Percentiles rank a stretch among this genome's conserved stretches.
phyloP scores from a whole-genome alignment of 2,329 filamentous ascomycete genomes.

The Alternaria hordeiaustralica region DNA sequence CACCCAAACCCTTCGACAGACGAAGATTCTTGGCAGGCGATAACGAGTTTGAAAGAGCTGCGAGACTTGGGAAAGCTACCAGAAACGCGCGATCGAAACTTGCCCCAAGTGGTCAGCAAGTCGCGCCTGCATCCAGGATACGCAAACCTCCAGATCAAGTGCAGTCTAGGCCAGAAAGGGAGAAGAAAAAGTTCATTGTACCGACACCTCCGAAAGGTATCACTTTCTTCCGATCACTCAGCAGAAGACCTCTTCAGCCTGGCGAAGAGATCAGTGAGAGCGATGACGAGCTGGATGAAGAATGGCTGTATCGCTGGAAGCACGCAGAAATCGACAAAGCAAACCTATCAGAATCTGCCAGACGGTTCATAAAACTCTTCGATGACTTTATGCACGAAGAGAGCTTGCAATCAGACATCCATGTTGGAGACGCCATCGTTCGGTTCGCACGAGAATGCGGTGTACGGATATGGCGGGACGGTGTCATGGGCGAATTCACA shows the following conservation, averaged over 20 bases:
- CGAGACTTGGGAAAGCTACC: conserved; percentile 14
- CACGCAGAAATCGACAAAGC: conserved; percentile 25
- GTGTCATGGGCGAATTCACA: conserved; percentile 34
- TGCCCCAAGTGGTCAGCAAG: neutral
- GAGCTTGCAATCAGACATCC: conserved; percentile 39
- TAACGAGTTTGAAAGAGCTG: conserved; percentile 26
- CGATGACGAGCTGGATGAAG: conserved; percentile 51
- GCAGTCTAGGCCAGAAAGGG: conserved; percentile 12
- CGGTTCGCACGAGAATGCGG: conserved; percentile 46
- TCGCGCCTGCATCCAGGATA: neutral
- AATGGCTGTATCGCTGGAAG: conserved; percentile 46
- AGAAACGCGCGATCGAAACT: neutral
- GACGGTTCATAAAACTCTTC: conserved; percentile 46
- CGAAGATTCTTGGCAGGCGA: conserved; percentile 44
- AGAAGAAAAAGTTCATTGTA: conserved; percentile 41
- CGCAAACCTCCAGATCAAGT: conserved; percentile 27
- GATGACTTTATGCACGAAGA: conserved; percentile 50
- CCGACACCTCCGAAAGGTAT: conserved; percentile 44
- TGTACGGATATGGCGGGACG: conserved; percentile 25
- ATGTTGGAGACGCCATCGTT: conserved; percentile 48
- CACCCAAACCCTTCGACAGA: conserved; percentile 45
- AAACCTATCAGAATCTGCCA: conserved; percentile 16
- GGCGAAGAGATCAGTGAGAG: conserved; percentile 52
- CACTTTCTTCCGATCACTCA: conserved; percentile 49
- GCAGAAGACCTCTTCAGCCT: conserved; percentile 47